Evolutionary conservation across 257 asterid genomes (phyloP).

Genomic region (Ballota nigra): DNA sequence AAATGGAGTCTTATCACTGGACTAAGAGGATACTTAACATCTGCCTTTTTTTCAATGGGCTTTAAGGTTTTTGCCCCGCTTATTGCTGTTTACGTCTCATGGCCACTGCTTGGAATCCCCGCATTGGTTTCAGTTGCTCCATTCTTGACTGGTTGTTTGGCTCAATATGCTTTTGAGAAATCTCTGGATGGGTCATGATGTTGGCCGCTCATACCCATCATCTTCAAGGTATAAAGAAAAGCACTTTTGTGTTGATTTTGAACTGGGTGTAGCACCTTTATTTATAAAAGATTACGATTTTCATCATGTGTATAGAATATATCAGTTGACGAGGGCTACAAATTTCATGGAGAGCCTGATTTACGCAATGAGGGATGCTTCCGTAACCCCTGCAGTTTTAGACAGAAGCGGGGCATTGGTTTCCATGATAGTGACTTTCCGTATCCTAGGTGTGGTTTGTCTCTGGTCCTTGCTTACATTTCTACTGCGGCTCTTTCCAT

Average conservation of each 20-base stretch:
- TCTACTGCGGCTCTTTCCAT: conserved; percentile 89
- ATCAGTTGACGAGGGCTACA: conserved; percentile 76
- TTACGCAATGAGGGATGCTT: conserved; percentile 51
- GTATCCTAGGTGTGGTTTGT: conserved; percentile 62
- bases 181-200: conserved; percentile 62
- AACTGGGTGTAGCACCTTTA: background rate
- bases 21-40: conserved; percentile 66
- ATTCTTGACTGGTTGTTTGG: conserved; percentile 55
- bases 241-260: background rate
- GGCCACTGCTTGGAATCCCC: conserved; percentile 72
- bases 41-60: conserved; percentile 65
- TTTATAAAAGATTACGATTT: background rate
- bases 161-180: conserved; percentile 61
- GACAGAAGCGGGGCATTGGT: conserved; percentile 64
- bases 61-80: conserved; percentile 72
- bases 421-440: conserved; percentile 63
- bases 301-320: conserved; percentile 78
- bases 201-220: conserved; percentile 90
- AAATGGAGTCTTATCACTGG: conserved; percentile 98
- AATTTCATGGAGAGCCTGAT: conserved; percentile 58
- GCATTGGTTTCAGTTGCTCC: conserved; percentile 79
- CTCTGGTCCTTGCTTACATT: conserved; percentile 96
- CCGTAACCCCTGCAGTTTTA: conserved; percentile 41
- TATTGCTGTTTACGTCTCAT: conserved; percentile 62
- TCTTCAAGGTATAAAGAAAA: conserved; percentile 63